phyloP scores from a whole-genome alignment of 805 yeast species.

The Saturnispora diversa region DNA sequence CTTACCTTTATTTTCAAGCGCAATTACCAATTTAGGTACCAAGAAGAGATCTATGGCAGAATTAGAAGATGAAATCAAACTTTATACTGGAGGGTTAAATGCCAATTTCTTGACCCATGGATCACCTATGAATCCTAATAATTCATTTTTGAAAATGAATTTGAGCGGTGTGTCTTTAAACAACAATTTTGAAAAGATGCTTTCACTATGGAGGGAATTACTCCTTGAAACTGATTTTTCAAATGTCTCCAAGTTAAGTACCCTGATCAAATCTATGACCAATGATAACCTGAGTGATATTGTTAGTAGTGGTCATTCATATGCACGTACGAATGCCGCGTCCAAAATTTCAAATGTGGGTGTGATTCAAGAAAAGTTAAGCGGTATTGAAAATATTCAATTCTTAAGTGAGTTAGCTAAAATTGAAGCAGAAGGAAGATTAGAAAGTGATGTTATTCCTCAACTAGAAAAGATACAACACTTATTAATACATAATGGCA shows the following conservation, averaged over 20 bases:
- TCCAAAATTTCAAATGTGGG: slow-evolving; percentile 55
- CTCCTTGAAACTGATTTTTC: slow-evolving; percentile 58
- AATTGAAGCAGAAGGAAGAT: slow-evolving; percentile 41
- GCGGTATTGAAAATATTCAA: slow-evolving; percentile 73
- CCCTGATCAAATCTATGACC: slow-evolving; percentile 63
- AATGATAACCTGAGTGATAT: slow-evolving; percentile 72
- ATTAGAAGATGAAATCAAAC: slow-evolving; percentile 76
- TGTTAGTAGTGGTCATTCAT: slow-evolving; percentile 83
- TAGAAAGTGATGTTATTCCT: slow-evolving; percentile 55
- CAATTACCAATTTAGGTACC: slow-evolving; percentile 87
- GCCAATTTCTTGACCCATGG: slow-evolving; percentile 52
- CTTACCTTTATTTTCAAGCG: slow-evolving; percentile 68
- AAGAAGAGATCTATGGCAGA: slow-evolving; percentile 58
- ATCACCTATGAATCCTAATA: slow-evolving; percentile 41
- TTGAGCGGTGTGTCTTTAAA: slow-evolving; percentile 65
- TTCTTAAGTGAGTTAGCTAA: slow-evolving; percentile 55
- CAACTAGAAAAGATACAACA: slow-evolving; percentile 46
- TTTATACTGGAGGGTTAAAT: slow-evolving; percentile 76
- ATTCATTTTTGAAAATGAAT: slow-evolving; percentile 46
- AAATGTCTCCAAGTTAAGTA: slow-evolving; percentile 58
- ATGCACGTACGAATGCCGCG: slow-evolving; percentile 61
- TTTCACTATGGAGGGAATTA: slow-evolving; percentile 62
- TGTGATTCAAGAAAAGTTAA: slow-evolving; percentile 51
- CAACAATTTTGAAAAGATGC: slow-evolving; percentile 50
- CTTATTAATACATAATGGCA: slow-evolving; percentile 32